Base-by-base conservation (phyloP, 1,139 yeast genomes). In the Yamadazyma atlantica region DNA sequence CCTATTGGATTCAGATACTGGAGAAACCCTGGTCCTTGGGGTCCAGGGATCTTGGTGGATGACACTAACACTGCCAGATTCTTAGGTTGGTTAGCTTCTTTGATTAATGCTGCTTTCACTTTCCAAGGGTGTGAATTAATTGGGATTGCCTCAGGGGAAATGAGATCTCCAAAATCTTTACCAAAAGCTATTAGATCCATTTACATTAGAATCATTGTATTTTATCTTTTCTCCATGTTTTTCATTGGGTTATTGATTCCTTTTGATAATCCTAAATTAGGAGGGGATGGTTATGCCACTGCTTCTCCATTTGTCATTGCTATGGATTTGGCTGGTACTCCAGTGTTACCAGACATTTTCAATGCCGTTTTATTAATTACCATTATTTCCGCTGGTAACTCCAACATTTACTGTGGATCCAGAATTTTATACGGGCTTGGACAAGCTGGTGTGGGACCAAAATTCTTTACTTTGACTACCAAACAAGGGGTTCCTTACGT, bases 21-120 rank as follows among this genome's bases (percentile, higher is more conserved):
- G 97, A 80, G 90, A 62, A 67, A 89, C 55, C 96, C 96, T 3
- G 96, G 96, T 37, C 82, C 96, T 2, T 87, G 76, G 81, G 89
- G 87, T 45, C 73, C 82, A 7, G 88, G 87, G 33, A 64, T 71
- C 40, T 52, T 59, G 31, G 64, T 70, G 13, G 63, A 66, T 19
- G 62, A 72, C 46, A 60, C 64, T 28, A 69, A 73, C 51, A 73
- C 80, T 21, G 85, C 70, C 37, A 68, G 80, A 49, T 82, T 82
- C 53, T 66, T 81, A 40, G 87, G 85, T 32, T 81, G 85, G 85
- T 75, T 69, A 58, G 69, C 81, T 47, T 66, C 80, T 43, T 59
- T 83, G 50, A 76, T 83, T 44, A 75, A 73, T 44, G 82, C 90
- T 28, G 87, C 87, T 45, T 88, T 88, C 66, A 83, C 95, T 32